These are phyloP conservation scores for Calonectria pseudoreteaudii DNA, from an alignment of 2,329 filamentous ascomycete genomes.

Conservation along the genomic window DNA sequence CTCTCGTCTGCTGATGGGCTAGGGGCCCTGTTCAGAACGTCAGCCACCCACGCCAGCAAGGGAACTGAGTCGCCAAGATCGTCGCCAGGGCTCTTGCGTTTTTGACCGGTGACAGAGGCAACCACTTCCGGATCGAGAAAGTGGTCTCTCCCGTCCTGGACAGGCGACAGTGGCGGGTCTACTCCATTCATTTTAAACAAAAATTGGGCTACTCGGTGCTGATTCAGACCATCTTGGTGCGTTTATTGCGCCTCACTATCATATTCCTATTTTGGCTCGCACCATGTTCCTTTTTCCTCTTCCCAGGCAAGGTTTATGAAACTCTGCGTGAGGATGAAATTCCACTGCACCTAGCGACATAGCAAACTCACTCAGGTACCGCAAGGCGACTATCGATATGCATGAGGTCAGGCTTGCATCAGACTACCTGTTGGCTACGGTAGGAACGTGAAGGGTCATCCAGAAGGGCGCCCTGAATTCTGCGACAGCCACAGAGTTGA, in stretches of 20 bases:
- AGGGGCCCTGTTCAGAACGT: constrained; percentile 8
- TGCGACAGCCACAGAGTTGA: constrained; percentile 13
- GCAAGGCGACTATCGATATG: background rate
- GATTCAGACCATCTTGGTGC: background rate
- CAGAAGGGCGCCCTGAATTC: constrained; percentile 14
- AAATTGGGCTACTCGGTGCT: background rate
- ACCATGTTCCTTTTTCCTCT: background rate
- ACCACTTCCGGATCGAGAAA: background rate
- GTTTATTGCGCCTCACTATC: background rate
- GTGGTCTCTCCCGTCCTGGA: background rate
- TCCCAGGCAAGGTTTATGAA: constrained; percentile 1
- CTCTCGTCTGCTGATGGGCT: background rate
- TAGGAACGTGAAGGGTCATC: background rate
- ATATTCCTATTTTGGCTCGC: background rate
- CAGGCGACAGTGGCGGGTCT: background rate
- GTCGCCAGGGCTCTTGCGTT: constrained; percentile 17
- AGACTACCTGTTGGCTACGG: background rate
- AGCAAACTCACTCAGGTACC: background rate
- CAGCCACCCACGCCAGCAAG: constrained; percentile 1
- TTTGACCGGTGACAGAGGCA: background rate
- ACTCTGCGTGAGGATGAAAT: background rate
- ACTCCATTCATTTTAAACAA: background rate
- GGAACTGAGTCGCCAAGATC: constrained; percentile 20
- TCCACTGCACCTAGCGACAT: constrained; percentile 2
- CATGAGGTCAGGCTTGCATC: background rate